Evolutionary conservation across 1,284 basidiomycete genomes (phyloP), one percentile per base, ranked within the genome.

Genomic region (Termitomyces sp.): DNA sequence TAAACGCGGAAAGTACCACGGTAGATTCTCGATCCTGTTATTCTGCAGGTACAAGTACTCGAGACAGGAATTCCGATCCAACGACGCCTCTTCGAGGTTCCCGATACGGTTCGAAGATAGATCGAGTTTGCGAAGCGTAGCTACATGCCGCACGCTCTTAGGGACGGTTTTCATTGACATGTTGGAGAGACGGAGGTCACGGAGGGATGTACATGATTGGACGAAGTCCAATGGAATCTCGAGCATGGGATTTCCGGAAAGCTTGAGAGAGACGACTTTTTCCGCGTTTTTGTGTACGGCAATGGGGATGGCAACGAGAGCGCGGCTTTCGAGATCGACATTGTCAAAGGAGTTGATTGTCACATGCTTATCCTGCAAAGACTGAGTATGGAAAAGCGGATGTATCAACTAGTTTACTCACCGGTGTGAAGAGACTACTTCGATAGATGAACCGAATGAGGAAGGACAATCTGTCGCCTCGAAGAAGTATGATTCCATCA

Each of bases 151-250:
- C 16, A 99, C 81, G 57, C 86, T 90, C 53, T 86, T 84, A 0
- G 96, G 96, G 0, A 99, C 88, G 55, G 89, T 86, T 72, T 97
- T 98, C 75, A 97, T 87, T 11, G 92, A 91, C 86, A 97, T 94
- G 61, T 93, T 85, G n/a, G 88, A 88, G 50, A 99, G 76, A 8
- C 88, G 84, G 46, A 99, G 81, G 63, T 96, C 93, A 47, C 87
- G 86, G 28, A 99, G 79, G 5, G 76, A 82, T 3, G 81, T 84
- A 65, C 94, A 97, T 9, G 88, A 84, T 69, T 98, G 92, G 48
- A 97, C 88, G 67, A 99, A 99, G 71, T 99, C 97, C 46, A 93
- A 83, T 0, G 97, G 97, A 34, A 99, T 86, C 67, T 99, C 96
- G 50, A 95, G 83, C 81, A 97, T 93, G 1, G 96, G 94, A 66